Evolutionary conservation across 1,284 basidiomycete species (phyloP).

Genomic region (Volvariella surrecta): DNA sequence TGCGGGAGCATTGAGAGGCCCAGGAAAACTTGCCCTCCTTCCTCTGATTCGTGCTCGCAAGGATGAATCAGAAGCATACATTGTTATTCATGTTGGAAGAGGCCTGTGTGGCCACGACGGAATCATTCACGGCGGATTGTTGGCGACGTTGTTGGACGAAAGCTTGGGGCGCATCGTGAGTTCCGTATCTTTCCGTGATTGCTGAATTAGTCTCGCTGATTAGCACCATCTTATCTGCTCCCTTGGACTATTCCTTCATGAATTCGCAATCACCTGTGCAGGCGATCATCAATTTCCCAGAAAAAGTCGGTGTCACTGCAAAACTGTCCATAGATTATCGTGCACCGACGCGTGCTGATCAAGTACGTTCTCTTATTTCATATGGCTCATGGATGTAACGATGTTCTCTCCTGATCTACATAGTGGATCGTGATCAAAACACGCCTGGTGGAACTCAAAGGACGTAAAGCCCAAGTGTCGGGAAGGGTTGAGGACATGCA

Average conservation of each 20-base stretch:
- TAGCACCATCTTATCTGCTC: conserved; percentile 19
- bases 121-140: conserved; percentile 87
- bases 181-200: conserved; percentile 12
- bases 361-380: conserved; percentile 32
- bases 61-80: conserved; percentile 67
- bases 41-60: conserved; percentile 69
- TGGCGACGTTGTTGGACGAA: conserved; percentile 90
- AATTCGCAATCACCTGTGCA: conserved; percentile 18
- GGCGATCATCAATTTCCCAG: conserved; percentile 81
- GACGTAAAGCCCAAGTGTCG: conserved; percentile 69
- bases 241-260: conserved; percentile 1
- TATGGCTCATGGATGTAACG: conserved; percentile 3
- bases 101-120: conserved; percentile 90
- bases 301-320: conserved; percentile 91
- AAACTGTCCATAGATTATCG: conserved; percentile 69
- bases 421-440: conserved; percentile 72
- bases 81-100: conserved; percentile 77
- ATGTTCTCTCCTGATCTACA: neutral
- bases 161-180: conserved; percentile 74
- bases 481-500: conserved; percentile 72
- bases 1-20: conserved; percentile 78
- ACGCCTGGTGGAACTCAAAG: conserved; percentile 53
- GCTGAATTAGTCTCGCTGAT: conserved; percentile 20
- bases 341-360: conserved; percentile 79
- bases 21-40: conserved; percentile 73